Base-by-base conservation (phyloP, 2,329 filamentous ascomycete genomes). In the Epichloe coenophiala region DNA sequence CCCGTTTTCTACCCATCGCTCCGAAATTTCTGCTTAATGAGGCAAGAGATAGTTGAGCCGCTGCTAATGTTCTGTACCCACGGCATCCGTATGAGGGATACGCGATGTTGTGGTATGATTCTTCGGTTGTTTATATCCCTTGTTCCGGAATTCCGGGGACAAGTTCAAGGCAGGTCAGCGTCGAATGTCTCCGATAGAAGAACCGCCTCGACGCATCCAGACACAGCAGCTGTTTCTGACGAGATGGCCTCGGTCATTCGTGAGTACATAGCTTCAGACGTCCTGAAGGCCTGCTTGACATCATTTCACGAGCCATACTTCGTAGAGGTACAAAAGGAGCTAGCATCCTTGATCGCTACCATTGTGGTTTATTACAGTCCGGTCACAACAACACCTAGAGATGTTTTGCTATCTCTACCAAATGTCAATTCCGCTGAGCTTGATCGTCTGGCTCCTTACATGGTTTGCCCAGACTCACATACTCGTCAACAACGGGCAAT, bases 231-330 rank as follows among this genome's bases (percentile, higher is more conserved):
- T 7, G 74, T 80, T 3, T 69, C 76, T 0, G 61, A 69, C 0
- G 69, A 73, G 31, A 80, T 81, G 13, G 75, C 81, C 1, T 69
- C 75, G 7, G 84, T 76, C 7, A 86, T 97, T 55, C 83, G 90
- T 48, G 88, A 95, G 61, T 98, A 90, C 66, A 90, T 97, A 61
- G 88, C 83, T 48, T 81, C 82, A 5, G 86, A 95, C 57, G 88
- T 97, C 2, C 77, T 98, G 47, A 88, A 90, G 69, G 88, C 89
- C 0, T 91, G 86, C 60, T 87, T 96, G 63, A 87, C 84, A 2
- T 94, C 87, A 2, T 80, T 98, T 47, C 87, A 97, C 67, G 93
- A 98, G 58, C 84, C 88, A 0, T 96, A 97, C 66, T 98, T 97
- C 66, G 90, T 96, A 36, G 93, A 98, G 58, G 80, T 94, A 55